phyloP scores from a whole-genome alignment of 176 grass and related monocot species.

The Carex scoparia region DNA sequence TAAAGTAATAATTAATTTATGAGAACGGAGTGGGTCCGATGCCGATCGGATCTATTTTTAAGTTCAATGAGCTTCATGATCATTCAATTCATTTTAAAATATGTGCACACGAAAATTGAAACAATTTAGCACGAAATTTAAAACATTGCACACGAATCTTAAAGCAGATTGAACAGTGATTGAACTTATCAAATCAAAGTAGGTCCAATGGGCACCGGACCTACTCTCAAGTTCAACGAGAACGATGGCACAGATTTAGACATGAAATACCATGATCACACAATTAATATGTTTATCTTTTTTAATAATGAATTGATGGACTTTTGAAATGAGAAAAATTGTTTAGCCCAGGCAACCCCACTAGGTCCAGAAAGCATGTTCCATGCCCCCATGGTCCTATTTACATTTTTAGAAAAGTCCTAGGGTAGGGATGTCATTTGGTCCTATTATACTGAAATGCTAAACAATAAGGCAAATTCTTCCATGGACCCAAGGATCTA shows the following conservation, averaged over 20 bases:
- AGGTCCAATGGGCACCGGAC: too few relatives aligned
- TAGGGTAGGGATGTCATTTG: not conserved
- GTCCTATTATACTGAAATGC: not conserved
- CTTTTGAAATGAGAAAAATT: not conserved
- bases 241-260: not conserved
- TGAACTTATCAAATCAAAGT: too few relatives aligned
- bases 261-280: not conserved
- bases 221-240: not conserved
- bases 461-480: too few relatives aligned
- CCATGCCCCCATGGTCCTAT: not conserved
- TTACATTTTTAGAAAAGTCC: not conserved
- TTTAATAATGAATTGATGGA: not conserved
- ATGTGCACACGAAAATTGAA: too few relatives aligned
- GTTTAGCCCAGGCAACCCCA: not conserved
- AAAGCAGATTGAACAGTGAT: too few relatives aligned
- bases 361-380: not conserved
- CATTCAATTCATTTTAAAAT: too few relatives aligned
- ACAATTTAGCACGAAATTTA: too few relatives aligned
- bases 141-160: too few relatives aligned
- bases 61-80: too few relatives aligned
- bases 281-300: not conserved
- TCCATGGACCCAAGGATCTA: too few relatives aligned
- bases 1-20: slow-evolving; percentile 18
- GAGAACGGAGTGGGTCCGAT: too few relatives aligned
- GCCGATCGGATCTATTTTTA: too few relatives aligned